Conservation (phyloP, 257 asterid genomes). For the Solanum bulbocastanum region DNA sequence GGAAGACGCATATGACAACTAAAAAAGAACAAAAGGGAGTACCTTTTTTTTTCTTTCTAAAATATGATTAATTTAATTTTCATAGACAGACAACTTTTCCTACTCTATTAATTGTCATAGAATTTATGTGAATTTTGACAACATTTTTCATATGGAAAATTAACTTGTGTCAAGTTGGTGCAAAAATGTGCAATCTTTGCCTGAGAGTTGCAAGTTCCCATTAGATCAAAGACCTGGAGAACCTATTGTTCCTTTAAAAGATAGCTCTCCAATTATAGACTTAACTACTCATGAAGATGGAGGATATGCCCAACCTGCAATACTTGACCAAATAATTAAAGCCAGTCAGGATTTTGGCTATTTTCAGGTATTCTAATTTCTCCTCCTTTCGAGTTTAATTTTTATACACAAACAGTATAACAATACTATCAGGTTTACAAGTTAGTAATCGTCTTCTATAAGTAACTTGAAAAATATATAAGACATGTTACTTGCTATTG, state of each 20-base stretch:
- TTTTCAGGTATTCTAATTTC: slow-evolving; percentile 29
- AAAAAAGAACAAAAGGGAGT: no score
- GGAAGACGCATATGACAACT: no score
- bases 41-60: no score
- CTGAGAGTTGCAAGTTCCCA: slow-evolving; percentile 7
- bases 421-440: neutral
- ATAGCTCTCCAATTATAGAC: slow-evolving; percentile 10
- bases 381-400: neutral
- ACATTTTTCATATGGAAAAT: neutral
- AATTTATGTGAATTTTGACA: neutral
- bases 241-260: neutral
- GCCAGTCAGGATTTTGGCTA: slow-evolving; percentile 43
- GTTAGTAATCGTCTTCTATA: no score
- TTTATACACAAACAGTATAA: neutral
- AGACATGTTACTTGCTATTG: no score
- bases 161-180: neutral
- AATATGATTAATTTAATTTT: neutral
- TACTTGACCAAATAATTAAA: slow-evolving; percentile 5
- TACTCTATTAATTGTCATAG: neutral
- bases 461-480: no score
- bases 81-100: neutral
- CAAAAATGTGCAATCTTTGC: slow-evolving; percentile 3
- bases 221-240: slow-evolving; percentile 10
- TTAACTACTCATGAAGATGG: neutral
- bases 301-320: neutral